Base-by-base conservation (phyloP, 495 filamentous ascomycete species). In the Xylaria curta region DNA sequence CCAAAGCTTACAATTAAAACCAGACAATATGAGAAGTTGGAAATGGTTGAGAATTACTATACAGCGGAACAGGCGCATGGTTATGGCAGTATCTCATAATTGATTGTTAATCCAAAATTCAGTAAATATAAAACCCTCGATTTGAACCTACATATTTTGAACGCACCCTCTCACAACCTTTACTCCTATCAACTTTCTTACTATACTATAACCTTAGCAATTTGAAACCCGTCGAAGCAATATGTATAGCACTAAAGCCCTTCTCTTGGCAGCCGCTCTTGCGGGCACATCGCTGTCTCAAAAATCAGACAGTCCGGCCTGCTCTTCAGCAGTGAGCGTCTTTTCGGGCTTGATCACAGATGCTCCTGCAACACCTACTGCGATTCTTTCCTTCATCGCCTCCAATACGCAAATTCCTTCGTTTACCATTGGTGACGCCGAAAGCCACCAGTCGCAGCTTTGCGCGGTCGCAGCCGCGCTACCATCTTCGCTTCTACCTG, bases 301-400 rank as follows among this genome's bases (percentile, higher is more conserved):
- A 65, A 65, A 65, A n/a, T 65, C 61, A 28, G 61, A 65, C 61
- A 65, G 40, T n/a, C 61, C 61, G 33, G 61, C 40, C 61, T 65
- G 61, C 61, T 31, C 42, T 47, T 65, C 61, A 28, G 61, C 61
- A 47, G 8, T 49, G 4, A 47, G 40, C 61, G 24, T 31, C 61
- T 65, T 65, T n/a, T 2, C 2, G 61, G 42, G 19, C 40, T 19
- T 65, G 15, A 10, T 31, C 3, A 19, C 61, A 46, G 61, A 65
- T 6, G 61, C 61, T 46, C 61, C 61, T 9, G 61, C 21, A 49
- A 65, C 61, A 31, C 61, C 61, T 47, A 65, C 40, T 10, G 42
- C 2, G 10, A 65, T 65, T 49, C 40, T 49, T 17, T 46, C 61
- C 42, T 65, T 65, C 61, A 65, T 65, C 61, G 61, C 61, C 40